phyloP scores from a whole-genome alignment of 2,329 filamentous ascomycete genomes.

The Fusarium protoensiforme region DNA sequence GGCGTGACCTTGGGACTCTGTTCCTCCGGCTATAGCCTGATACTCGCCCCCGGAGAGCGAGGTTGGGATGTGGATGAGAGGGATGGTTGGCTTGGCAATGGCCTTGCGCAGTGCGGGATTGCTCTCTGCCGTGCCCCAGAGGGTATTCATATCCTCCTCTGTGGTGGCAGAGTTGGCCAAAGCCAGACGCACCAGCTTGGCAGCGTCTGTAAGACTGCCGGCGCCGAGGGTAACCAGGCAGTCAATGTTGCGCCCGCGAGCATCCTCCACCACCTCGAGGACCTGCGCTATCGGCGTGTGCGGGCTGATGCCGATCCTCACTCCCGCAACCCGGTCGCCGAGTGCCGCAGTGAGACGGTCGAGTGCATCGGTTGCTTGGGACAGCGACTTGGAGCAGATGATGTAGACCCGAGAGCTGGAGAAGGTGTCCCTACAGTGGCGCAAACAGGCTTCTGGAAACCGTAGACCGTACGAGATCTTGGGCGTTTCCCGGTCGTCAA shows the following conservation, averaged over 20 bases:
- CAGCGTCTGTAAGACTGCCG: slow-evolving; percentile 66
- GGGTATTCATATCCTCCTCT: slow-evolving; percentile 50
- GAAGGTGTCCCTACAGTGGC: background rate
- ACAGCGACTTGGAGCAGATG: slow-evolving; percentile 56
- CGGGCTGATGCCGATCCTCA: slow-evolving; percentile 61
- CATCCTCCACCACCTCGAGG: slow-evolving; percentile 57
- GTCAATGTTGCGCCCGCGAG: slow-evolving; percentile 53
- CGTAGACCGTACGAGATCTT: slow-evolving; percentile 11
- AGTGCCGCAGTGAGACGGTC: slow-evolving; percentile 54
- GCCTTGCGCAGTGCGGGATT: slow-evolving; percentile 21
- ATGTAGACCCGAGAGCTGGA: background rate
- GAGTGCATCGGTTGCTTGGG: slow-evolving; percentile 58
- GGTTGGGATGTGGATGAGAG: slow-evolving; percentile 49
- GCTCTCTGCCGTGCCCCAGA: slow-evolving; percentile 42
- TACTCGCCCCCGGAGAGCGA: slow-evolving; percentile 52
- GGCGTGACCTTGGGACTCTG: slow-evolving; percentile 34
- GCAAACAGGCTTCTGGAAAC: slow-evolving; percentile 14
- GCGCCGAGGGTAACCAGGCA: slow-evolving; percentile 65
- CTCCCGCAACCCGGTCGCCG: slow-evolving; percentile 55
- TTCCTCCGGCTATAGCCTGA: slow-evolving; percentile 45
- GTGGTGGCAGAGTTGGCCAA: slow-evolving; percentile 59
- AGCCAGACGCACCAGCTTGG: slow-evolving; percentile 62
- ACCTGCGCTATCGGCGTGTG: slow-evolving; percentile 66
- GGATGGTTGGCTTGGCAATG: slow-evolving; percentile 41
- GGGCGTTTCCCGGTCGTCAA: slow-evolving; percentile 1